Conservation (phyloP, 1,284 basidiomycete genomes). For the Fomitopsis palustris region DNA sequence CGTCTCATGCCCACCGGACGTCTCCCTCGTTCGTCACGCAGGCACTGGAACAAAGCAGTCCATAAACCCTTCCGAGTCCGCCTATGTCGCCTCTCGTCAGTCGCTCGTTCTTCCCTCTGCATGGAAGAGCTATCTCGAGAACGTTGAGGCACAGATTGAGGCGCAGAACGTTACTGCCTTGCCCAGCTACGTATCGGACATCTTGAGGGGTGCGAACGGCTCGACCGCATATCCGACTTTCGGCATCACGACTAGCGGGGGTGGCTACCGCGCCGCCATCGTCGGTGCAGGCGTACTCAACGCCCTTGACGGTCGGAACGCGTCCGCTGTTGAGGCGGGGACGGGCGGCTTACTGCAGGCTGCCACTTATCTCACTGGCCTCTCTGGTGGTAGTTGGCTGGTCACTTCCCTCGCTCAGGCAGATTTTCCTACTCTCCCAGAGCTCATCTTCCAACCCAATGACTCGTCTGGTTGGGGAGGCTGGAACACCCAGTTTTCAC, state of each 20-base stretch:
- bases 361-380: conserved; percentile 38
- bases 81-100: conserved; percentile 20
- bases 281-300: conserved; percentile 48
- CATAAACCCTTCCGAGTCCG: conserved; percentile 19
- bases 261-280: conserved; percentile 45
- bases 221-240: conserved; percentile 30
- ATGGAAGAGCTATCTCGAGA: conserved; percentile 27
- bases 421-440: conserved; percentile 22
- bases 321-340: conserved; percentile 35
- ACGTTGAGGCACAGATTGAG: conserved; percentile 24
- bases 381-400: conserved; percentile 37
- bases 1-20: conserved; percentile 17
- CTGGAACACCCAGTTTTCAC: conserved; percentile 18
- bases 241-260: conserved; percentile 43
- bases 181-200: conserved; percentile 32
- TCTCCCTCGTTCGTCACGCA: conserved; percentile 16
- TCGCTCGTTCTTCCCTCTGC: conserved; percentile 21
- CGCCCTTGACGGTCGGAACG: conserved; percentile 46
- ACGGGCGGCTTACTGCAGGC: conserved; percentile 48
- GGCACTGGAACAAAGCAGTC: conserved; percentile 14
- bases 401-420: conserved; percentile 23
- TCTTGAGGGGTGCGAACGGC: conserved; percentile 24
- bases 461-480: conserved; percentile 11
- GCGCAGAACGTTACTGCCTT: conserved; percentile 18
- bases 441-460: conserved; percentile 19